Evolutionary conservation across 352 stramenopile species (phyloP).

Genomic region (Pythium phragmiticola): DNA sequence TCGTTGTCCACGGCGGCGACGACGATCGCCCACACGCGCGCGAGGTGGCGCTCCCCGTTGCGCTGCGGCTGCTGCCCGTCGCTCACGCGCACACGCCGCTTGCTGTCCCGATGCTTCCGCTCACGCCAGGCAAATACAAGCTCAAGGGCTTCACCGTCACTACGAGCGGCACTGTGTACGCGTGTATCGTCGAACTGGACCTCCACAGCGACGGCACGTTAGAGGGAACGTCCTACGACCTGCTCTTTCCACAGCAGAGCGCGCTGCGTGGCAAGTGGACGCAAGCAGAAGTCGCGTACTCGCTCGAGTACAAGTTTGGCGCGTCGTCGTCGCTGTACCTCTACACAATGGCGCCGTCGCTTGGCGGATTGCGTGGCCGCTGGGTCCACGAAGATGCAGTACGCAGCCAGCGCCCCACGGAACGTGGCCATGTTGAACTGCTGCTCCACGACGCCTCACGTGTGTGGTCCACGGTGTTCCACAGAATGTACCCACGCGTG

Average conservation of each 20-base stretch:
- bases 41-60: slow-evolving; percentile 15
- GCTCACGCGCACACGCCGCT: slow-evolving; percentile 19
- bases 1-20: slow-evolving; percentile 20
- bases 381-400: slow-evolving; percentile 51
- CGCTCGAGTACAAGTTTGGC: slow-evolving; percentile 50
- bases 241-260: slow-evolving; percentile 55
- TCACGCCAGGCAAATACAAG: slow-evolving; percentile 54
- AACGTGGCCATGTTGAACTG: slow-evolving; percentile 23
- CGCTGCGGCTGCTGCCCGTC: neutral
- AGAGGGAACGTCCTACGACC: slow-evolving; percentile 44
- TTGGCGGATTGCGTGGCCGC: slow-evolving; percentile 39
- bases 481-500: slow-evolving; percentile 16
- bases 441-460: neutral
- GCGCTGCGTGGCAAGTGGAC: slow-evolving; percentile 47
- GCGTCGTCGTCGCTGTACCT: slow-evolving; percentile 41
- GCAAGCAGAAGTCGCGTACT: slow-evolving; percentile 37
- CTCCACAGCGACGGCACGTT: slow-evolving; percentile 43
- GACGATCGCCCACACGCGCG: slow-evolving; percentile 12
- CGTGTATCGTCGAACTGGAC: slow-evolving; percentile 40
- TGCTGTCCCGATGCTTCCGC: slow-evolving; percentile 33
- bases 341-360: slow-evolving; percentile 43
- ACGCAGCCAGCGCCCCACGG: slow-evolving; percentile 11
- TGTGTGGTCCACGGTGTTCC: slow-evolving; percentile 21
- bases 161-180: slow-evolving; percentile 57
- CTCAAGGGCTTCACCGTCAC: slow-evolving; percentile 58